phyloP scores from a whole-genome alignment of 2,329 filamentous ascomycete genomes.

The Alternaria incomplexa region DNA sequence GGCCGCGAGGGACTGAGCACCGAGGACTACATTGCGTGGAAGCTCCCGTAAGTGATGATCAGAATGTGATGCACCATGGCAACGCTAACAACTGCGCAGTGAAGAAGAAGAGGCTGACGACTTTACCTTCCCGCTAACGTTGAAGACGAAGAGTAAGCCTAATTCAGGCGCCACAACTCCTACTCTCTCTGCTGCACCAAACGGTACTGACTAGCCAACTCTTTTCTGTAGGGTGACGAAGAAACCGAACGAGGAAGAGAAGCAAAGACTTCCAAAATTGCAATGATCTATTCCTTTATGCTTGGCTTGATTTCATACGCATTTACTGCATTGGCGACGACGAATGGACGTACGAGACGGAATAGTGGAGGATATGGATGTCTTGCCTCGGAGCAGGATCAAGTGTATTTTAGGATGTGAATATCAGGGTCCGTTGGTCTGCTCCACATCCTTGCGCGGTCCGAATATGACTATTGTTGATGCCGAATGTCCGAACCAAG shows the following conservation, averaged over 20 bases:
- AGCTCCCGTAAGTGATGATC: conserved; percentile 79
- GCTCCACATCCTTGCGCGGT: not conserved
- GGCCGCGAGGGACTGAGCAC: conserved; percentile 90
- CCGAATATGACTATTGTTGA: not conserved
- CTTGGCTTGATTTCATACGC: conserved; percentile 8
- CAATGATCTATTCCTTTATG: conserved; percentile 13
- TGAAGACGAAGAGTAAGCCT: conserved; percentile 57
- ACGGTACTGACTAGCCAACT: conserved; percentile 33
- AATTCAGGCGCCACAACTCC: conserved; percentile 41
- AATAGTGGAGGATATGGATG: not conserved
- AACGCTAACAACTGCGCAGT: conserved; percentile 38
- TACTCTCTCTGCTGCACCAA: conserved; percentile 30
- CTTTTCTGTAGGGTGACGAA: conserved; percentile 7
- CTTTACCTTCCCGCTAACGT: conserved; percentile 72
- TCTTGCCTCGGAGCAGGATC: not conserved
- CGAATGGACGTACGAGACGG: not conserved
- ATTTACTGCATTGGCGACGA: conserved; percentile 7
- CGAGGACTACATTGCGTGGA: conserved; percentile 98
- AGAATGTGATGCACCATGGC: not conserved
- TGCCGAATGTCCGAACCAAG: not conserved
- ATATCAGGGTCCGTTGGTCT: conserved; percentile 1
- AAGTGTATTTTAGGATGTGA: conserved; percentile 13
- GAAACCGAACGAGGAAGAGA: conserved; percentile 5
- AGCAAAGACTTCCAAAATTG: conserved; percentile 12
- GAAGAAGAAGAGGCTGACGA: conserved; percentile 92